A percentile compares a stretch with the other conserved stretches of the same genome.
These are phyloP conservation scores for Marvania coccoides DNA, from an alignment of 139 green algal genomes.

Conservation along the genomic window DNA sequence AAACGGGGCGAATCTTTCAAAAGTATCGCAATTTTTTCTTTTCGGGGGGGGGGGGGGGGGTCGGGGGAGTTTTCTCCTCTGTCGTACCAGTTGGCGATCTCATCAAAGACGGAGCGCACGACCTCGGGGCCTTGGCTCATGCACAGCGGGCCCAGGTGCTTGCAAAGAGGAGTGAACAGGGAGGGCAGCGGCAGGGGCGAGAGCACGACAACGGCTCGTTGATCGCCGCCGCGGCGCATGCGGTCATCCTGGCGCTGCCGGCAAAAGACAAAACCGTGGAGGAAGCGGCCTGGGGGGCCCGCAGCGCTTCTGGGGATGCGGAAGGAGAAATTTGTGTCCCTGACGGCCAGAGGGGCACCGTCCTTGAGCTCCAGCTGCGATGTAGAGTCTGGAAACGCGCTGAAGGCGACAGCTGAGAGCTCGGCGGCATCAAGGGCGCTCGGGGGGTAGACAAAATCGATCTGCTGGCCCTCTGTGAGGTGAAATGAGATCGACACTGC, in stretches of 20 bases:
- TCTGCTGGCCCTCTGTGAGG: conserved; percentile 50
- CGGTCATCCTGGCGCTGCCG: conserved; percentile 80
- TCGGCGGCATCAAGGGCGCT: conserved; percentile 36
- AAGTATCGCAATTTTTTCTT: too few species aligned
- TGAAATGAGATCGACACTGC: conserved; percentile 47
- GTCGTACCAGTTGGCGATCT: not conserved
- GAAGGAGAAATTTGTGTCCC: conserved; percentile 67
- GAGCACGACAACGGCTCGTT: conserved; percentile 71
- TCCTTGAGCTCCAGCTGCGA: conserved; percentile 64
- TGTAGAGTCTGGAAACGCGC: conserved; percentile 58
- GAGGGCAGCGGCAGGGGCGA: conserved; percentile 44
- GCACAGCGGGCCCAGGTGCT: conserved; percentile 48
- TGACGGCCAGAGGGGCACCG: conserved; percentile 40
- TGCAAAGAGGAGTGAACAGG: conserved; percentile 47
- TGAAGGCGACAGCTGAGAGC: conserved; percentile 42
- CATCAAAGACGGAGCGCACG: conserved; percentile 32
- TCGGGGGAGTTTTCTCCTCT: too few species aligned
- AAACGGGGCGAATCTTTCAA: too few species aligned
- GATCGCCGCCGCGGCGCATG: conserved; percentile 74
- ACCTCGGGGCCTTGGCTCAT: conserved; percentile 48
- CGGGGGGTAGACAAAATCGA: conserved; percentile 35
- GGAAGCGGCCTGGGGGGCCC: not conserved
- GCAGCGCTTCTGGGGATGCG: conserved; percentile 26
- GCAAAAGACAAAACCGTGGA: conserved; percentile 79
- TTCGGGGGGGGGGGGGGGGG: too few species aligned